These are phyloP conservation scores for Cytospora chrysosperma DNA, from an alignment of 2,329 filamentous ascomycete species.

Conservation along the genomic window DNA sequence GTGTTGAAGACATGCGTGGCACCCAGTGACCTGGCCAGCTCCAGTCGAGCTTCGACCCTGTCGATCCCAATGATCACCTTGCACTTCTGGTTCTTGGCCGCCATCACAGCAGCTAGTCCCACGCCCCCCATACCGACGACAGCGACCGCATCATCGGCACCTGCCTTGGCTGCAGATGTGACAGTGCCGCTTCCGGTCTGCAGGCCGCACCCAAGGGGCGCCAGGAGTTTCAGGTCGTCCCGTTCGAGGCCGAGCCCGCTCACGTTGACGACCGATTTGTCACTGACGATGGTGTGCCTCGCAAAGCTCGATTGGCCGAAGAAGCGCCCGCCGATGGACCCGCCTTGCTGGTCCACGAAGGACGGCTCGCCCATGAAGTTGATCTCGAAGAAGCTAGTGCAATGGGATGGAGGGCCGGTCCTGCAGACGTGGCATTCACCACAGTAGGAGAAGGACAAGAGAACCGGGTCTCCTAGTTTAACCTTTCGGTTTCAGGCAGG, in stretches of 20 bases:
- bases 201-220: constrained; percentile 35
- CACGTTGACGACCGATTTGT: constrained; percentile 33
- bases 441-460: constrained; percentile 50
- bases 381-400: constrained; percentile 44
- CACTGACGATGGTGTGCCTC: constrained; percentile 33
- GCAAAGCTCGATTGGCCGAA: constrained; percentile 37
- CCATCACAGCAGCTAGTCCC: constrained; percentile 26
- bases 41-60: constrained; percentile 42
- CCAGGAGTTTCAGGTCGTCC: constrained; percentile 30
- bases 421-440: constrained; percentile 46
- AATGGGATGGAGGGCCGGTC: constrained; percentile 46
- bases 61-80: constrained; percentile 41
- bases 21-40: constrained; percentile 37
- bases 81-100: constrained; percentile 21
- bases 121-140: constrained; percentile 34
- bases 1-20: constrained; percentile 39
- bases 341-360: constrained; percentile 39
- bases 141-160: constrained; percentile 26
- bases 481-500: constrained; percentile 22
- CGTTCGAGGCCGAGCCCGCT: constrained; percentile 10
- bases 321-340: constrained; percentile 34
- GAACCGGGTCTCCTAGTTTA: constrained; percentile 44
- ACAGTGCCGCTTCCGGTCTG: constrained; percentile 36
- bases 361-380: constrained; percentile 53
- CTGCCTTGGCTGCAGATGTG: constrained; percentile 31